A percentile compares a stretch with the other conserved stretches of the same genome.
These are phyloP conservation scores for Plasmodium ovale DNA, from an alignment of 169 alveolate genomes.

Conservation along the genomic window DNA sequence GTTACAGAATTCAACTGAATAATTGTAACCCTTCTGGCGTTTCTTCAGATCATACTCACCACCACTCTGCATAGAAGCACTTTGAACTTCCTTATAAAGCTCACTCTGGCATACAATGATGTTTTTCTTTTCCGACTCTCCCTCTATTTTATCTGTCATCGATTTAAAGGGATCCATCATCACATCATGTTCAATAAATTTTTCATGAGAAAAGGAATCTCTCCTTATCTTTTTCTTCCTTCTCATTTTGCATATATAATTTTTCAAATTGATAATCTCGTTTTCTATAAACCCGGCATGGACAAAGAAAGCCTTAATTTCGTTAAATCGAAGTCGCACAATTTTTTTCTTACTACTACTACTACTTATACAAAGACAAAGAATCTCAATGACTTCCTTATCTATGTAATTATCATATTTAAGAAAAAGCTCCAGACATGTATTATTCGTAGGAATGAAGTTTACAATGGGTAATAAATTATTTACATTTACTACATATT, in stretches of 20 bases:
- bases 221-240: not conserved
- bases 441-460: conserved; percentile 47
- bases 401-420: conserved; percentile 63
- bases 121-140: not conserved
- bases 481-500: conserved; percentile 43
- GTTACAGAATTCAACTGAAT: not conserved
- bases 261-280: conserved; percentile 45
- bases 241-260: conserved; percentile 21
- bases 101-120: not conserved
- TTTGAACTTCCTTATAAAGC: not conserved
- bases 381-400: conserved; percentile 51
- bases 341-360: conserved; percentile 27
- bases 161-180: conserved; percentile 59
- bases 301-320: conserved; percentile 18
- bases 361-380: conserved; percentile 38
- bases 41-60: not conserved
- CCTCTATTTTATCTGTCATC: conserved; percentile 7
- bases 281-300: conserved; percentile 23
- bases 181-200: conserved; percentile 56
- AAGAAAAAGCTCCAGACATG: conserved; percentile 55
- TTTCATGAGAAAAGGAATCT: conserved; percentile 12
- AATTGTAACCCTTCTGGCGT: not conserved
- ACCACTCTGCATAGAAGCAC: not conserved
- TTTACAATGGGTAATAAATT: conserved; percentile 57
- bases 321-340: conserved; percentile 21